phyloP scores from a whole-genome alignment of 768 basidiomycete species.

The Neoboletus magnificus region DNA sequence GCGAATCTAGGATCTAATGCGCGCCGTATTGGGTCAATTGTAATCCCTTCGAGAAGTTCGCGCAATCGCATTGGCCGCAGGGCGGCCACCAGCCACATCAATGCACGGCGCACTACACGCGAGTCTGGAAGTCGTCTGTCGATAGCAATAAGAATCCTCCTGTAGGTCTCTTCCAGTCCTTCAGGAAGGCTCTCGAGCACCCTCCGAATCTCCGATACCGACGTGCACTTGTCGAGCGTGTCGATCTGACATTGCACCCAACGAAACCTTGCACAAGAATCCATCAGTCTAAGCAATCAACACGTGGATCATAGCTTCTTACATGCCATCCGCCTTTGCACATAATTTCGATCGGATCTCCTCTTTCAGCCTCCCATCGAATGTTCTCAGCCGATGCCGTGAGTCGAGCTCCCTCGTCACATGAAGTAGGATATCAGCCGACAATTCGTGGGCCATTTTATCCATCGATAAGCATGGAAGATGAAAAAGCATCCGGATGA shows the following conservation, averaged over 20 bases:
- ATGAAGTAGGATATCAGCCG: constrained; percentile 8
- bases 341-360: constrained; percentile 7
- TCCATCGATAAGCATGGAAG: constrained; percentile 12
- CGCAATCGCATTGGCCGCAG: constrained; percentile 6
- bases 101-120: background rate
- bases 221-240: background rate
- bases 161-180: constrained; percentile 22
- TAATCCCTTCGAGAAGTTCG: constrained; percentile 10
- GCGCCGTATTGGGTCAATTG: background rate
- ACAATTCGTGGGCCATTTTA: background rate
- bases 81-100: constrained; percentile 12
- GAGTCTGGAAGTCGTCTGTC: background rate
- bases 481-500: background rate
- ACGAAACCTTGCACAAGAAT: constrained; percentile 4
- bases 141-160: constrained; percentile 16
- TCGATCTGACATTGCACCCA: constrained; percentile 20
- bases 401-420: constrained; percentile 10
- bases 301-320: background rate
- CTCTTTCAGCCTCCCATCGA: background rate
- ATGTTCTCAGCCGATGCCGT: constrained; percentile 1
- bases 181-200: constrained; percentile 9
- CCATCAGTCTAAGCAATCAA: background rate
- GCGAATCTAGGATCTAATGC: background rate
- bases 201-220: background rate
- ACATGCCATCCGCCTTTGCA: constrained; percentile 22